Conservation (phyloP, 331 rosid genomes). For the Arachis monticola region DNA sequence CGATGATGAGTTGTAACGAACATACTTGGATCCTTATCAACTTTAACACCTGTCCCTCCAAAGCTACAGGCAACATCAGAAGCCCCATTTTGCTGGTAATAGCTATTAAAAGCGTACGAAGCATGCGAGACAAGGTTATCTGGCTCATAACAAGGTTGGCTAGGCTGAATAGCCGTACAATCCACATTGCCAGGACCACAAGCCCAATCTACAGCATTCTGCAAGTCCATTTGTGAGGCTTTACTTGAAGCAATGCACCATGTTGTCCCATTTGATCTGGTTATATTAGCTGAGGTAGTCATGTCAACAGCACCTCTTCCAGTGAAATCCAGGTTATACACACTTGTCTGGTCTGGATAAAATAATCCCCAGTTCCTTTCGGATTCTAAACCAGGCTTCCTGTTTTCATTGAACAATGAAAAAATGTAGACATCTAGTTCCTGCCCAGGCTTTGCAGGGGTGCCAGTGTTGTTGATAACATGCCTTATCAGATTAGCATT, state of each 20-base stretch:
- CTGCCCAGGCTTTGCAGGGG: conserved; percentile 85
- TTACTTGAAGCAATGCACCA: conserved; percentile 97
- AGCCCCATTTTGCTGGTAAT: conserved; percentile 93
- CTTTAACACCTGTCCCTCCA: conserved; percentile 80
- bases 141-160: conserved; percentile 95
- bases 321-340: conserved; percentile 84
- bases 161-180: conserved; percentile 90
- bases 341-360: conserved; percentile 96
- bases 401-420: conserved; percentile 91
- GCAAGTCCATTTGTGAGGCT: conserved; percentile 82
- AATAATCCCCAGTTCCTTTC: conserved; percentile 98
- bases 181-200: conserved; percentile 97
- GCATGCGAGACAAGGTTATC: conserved; percentile 85
- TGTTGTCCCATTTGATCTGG: conserved; percentile 65
- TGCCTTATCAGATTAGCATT: conserved; percentile 90
- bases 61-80: conserved; percentile 94
- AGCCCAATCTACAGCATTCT: conserved; percentile 96
- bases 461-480: conserved; percentile 79
- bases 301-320: conserved; percentile 74
- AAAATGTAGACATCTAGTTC: conserved; percentile 77
- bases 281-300: conserved; percentile 56
- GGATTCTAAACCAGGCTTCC: conserved; percentile 94
- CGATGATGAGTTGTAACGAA: conserved; percentile 15
- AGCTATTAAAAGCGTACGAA: conserved; percentile 83
- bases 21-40: conserved; percentile 95